A percentile compares a stretch with the other conserved stretches of the same genome.
phyloP scores from a whole-genome alignment of 495 filamentous ascomycete genomes.

The Neurospora africana region DNA sequence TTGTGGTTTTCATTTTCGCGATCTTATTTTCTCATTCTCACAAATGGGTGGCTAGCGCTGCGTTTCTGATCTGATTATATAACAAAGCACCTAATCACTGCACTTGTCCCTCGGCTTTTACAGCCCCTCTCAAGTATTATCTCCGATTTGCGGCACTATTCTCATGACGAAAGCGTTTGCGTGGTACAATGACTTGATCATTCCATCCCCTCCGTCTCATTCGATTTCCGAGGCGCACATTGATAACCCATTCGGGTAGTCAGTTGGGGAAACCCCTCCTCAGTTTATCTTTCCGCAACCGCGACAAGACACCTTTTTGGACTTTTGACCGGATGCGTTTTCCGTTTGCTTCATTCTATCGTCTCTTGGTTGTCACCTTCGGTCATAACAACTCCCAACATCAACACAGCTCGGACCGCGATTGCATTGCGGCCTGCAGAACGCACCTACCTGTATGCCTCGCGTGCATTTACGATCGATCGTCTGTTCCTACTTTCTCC shows the following conservation, averaged over 20 bases:
- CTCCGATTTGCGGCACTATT: not conserved
- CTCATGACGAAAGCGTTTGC: not conserved
- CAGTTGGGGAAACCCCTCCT: not conserved
- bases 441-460: not conserved
- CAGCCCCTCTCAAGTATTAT: not conserved
- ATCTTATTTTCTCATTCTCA: not conserved
- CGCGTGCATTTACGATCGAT: not conserved
- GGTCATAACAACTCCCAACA: not conserved
- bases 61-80: not conserved
- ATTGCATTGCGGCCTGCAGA: not conserved
- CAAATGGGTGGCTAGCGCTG: not conserved
- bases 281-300: not conserved
- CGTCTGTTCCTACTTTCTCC: not conserved
- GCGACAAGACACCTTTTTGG: not conserved
- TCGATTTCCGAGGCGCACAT: not conserved
- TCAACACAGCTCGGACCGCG: not conserved
- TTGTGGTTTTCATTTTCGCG: slow-evolving; percentile 1
- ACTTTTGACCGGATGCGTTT: not conserved
- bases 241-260: not conserved
- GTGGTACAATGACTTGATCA: not conserved
- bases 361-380: not conserved
- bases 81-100: not conserved
- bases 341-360: not conserved
- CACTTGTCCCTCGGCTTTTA: not conserved
- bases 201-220: not conserved